phyloP scores from a whole-genome alignment of 176 grass and related monocot genomes.

The Triticum timopheevii region DNA sequence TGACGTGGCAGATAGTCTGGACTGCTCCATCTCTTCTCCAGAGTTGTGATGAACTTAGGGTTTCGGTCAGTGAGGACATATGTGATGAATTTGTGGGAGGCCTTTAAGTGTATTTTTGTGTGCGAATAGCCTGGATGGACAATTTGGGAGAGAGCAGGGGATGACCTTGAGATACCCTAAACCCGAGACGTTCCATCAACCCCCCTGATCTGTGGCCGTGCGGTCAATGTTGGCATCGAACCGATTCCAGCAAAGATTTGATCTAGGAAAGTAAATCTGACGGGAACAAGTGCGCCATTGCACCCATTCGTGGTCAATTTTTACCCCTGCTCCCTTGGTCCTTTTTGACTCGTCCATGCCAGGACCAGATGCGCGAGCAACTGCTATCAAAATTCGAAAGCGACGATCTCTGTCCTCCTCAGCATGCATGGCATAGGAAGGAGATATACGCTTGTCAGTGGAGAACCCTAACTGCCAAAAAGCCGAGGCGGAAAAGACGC shows the following conservation, averaged over 20 bases:
- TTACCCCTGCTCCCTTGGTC: background rate
- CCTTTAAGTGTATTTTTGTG: too few relatives aligned
- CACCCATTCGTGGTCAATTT: constrained; percentile 24
- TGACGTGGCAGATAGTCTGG: too few relatives aligned
- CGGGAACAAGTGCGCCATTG: background rate
- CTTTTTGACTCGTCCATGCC: constrained; percentile 11
- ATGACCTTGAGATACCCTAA: too few relatives aligned
- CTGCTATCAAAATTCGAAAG: background rate
- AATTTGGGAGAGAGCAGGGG: too few relatives aligned
- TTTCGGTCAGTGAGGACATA: too few relatives aligned
- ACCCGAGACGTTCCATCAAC: too few relatives aligned
- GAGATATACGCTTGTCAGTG: constrained; percentile 35
- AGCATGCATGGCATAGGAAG: background rate
- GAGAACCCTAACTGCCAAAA: constrained; percentile 52
- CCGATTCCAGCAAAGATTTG: constrained; percentile 43
- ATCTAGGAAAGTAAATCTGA: constrained; percentile 23
- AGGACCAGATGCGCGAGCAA: constrained; percentile 37
- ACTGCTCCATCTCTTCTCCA: too few relatives aligned
- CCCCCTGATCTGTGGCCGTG: background rate
- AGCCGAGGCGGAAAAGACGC: background rate
- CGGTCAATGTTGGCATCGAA: constrained; percentile 37
- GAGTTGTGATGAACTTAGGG: too few relatives aligned
- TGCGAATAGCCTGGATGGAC: too few relatives aligned
- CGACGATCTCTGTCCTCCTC: constrained; percentile 7
- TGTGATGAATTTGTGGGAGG: too few relatives aligned